Percentiles rank a stretch among this genome's conserved stretches.
Conservation (phyloP, 2,329 filamentous ascomycete species). For the Xylaria sp. region DNA sequence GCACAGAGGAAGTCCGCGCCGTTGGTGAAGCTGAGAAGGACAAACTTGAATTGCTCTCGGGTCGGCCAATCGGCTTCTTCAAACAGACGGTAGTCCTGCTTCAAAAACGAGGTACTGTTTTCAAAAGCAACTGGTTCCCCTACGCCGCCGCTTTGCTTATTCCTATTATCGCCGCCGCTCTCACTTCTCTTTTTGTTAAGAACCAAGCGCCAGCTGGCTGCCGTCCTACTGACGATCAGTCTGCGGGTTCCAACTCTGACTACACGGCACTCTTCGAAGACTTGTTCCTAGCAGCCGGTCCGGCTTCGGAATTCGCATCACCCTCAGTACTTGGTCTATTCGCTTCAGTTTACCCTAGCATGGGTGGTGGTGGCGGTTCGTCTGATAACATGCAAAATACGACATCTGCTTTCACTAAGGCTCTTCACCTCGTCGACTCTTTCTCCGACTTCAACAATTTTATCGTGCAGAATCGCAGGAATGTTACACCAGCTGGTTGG, state of each 20-base stretch:
- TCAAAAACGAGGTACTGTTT: slow-evolving; percentile 78
- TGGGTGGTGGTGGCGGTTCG: slow-evolving; percentile 17
- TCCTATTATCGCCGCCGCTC: slow-evolving; percentile 80
- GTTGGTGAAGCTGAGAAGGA: slow-evolving; percentile 49
- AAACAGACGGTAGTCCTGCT: slow-evolving; percentile 81
- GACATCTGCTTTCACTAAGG: slow-evolving; percentile 47
- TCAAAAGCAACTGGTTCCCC: slow-evolving; percentile 81
- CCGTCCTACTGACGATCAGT: slow-evolving; percentile 48
- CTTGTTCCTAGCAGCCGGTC: slow-evolving; percentile 58
- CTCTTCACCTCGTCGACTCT: slow-evolving; percentile 68
- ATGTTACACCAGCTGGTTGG: slow-evolving; percentile 81
- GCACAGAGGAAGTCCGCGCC: slow-evolving; percentile 41
- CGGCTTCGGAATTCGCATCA: slow-evolving; percentile 55
- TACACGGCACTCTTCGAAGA: slow-evolving; percentile 51
- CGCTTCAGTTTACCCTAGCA: slow-evolving; percentile 54
- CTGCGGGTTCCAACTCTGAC: slow-evolving; percentile 52
- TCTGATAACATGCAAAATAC: slow-evolving; percentile 26
- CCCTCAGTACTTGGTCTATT: slow-evolving; percentile 52
- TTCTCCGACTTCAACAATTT: slow-evolving; percentile 75
- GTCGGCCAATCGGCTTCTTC: slow-evolving; percentile 74
- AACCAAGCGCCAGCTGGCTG: slow-evolving; percentile 47
- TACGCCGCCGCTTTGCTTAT: slow-evolving; percentile 80
- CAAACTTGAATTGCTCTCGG: slow-evolving; percentile 71
- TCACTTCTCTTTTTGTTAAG: slow-evolving; percentile 81
- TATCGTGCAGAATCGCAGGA: slow-evolving; percentile 70